Base-by-base conservation (phyloP, 495 filamentous ascomycete genomes). In the Aspergillus wentii region DNA sequence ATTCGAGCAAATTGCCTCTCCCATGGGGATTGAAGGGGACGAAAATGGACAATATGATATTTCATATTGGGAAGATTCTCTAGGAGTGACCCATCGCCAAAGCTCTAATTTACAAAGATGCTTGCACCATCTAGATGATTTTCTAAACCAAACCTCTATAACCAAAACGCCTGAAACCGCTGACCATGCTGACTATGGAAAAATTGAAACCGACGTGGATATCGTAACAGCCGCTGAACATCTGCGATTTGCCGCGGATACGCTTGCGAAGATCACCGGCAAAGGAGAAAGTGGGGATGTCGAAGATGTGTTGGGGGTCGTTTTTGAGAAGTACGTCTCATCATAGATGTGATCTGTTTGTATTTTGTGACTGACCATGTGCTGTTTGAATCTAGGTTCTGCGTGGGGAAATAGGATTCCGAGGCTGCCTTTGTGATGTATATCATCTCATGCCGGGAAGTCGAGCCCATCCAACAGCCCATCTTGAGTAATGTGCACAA, bases 211-310 rank as follows among this genome's bases (percentile, higher is more conserved):
- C 8, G 73, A 78, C 1, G 46, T 76, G 14, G 90, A 97, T 54
- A 80, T 97, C n/a, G 94, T 96, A 3, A 69, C 90, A 30, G 90
- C 88, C n/a, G 94, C 92, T 0, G 92, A 99, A 60, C 76, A 86
- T 54, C 62, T 97, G 35, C 85, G 92, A 21, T 76, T 75, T 31
- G 90, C 91, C 10, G 94, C 89, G 2, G 80, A 82, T 21, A 76
- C 76, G 37, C 67, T 99, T 8, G 83, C 86, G 2, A 79, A 80
- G 46, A 94, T 96, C 43, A 97, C 88, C 3, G 92, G 92, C 2
- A 79, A 78, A 39, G 92, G 90, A 2, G 85, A 86, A 41, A 76
- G 74, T 28, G 89, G 88, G 2, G 92, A 99, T 72, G 87, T 99
- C 20, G 91, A 99, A 61, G 92, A 97, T 52, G 88, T 97, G 2